Percentiles rank a stretch among this genome's conserved stretches.
Conservation (phyloP, 192 early-diverging fungal species). For the Backusella tuberculispora region DNA sequence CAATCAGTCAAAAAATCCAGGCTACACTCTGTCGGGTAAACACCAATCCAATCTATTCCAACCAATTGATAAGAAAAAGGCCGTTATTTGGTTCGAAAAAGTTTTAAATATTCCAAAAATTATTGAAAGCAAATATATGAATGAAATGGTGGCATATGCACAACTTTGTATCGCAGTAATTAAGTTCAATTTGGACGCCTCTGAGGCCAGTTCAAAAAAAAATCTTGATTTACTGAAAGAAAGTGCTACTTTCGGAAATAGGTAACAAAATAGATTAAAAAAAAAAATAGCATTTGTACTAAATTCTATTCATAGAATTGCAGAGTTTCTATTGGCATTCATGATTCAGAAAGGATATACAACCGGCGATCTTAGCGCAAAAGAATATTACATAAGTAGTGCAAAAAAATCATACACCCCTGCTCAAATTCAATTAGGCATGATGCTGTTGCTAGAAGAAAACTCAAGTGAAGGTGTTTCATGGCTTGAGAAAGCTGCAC, state of each 20-base stretch:
- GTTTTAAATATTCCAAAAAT: background rate
- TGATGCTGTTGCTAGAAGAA: slow-evolving; percentile 28
- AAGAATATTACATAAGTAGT: slow-evolving; percentile 36
- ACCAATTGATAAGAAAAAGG: slow-evolving; percentile 28
- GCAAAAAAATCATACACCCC: slow-evolving; percentile 38
- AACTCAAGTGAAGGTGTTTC: slow-evolving; percentile 29
- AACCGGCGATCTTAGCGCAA: slow-evolving; percentile 19
- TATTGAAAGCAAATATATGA: background rate
- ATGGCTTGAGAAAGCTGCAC: slow-evolving; percentile 39
- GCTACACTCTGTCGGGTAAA: background rate
- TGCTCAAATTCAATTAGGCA: slow-evolving; percentile 40
- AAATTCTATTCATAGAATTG: background rate
- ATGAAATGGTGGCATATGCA: slow-evolving; percentile 23
- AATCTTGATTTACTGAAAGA: slow-evolving; percentile 32
- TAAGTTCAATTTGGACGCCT: slow-evolving; percentile 16
- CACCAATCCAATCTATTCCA: slow-evolving; percentile 14
- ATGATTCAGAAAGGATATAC: slow-evolving; percentile 29
- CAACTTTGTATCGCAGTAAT: slow-evolving; percentile 37
- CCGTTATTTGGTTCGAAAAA: slow-evolving; percentile 34
- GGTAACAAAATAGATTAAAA: slow-evolving; percentile 23
- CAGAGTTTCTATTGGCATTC: slow-evolving; percentile 13
- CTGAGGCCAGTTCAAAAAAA: slow-evolving; percentile 18
- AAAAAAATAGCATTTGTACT: background rate
- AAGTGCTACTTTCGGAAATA: slow-evolving; percentile 40
- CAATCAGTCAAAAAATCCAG: background rate